phyloP scores from a whole-genome alignment of 805 yeast species.

The Candida quercuum region DNA sequence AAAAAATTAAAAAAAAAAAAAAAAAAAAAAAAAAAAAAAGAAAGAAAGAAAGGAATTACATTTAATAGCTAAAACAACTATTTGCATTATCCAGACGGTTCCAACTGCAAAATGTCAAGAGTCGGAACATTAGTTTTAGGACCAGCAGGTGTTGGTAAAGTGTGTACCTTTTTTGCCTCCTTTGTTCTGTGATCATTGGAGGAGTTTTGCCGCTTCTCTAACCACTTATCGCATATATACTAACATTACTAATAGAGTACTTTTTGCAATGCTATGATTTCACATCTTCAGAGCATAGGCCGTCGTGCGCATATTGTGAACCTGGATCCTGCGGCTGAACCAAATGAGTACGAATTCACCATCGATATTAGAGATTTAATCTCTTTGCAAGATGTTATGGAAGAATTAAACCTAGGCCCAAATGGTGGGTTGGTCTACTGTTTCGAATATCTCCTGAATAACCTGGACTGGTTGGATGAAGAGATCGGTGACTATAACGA shows the following conservation, averaged over 20 bases:
- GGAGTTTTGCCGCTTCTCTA: not conserved
- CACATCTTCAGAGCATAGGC: constrained; percentile 86
- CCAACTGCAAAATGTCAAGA: constrained; percentile 65
- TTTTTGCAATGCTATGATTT: constrained; percentile 80
- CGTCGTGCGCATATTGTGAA: constrained; percentile 93
- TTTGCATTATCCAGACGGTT: no score
- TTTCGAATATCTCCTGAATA: constrained; percentile 83
- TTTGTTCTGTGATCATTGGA: not conserved
- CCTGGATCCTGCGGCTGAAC: constrained; percentile 95
- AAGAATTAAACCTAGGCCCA: constrained; percentile 88
- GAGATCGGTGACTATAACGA: constrained; percentile 95
- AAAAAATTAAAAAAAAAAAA: no score
- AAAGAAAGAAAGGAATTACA: not conserved
- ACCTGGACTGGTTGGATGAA: constrained; percentile 95
- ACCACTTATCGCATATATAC: not conserved
- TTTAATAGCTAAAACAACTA: not conserved
- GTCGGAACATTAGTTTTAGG: constrained; percentile 93
- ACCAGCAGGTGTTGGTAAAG: constrained; percentile 96
- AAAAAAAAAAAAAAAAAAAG: no score
- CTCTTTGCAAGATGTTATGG: constrained; percentile 91
- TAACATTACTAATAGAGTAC: constrained; percentile 44
- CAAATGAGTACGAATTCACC: constrained; percentile 85
- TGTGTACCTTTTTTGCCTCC: constrained; percentile 15
- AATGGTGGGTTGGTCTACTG: constrained; percentile 93
- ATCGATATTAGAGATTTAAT: constrained; percentile 89